Evolutionary conservation across 257 asterid species (phyloP).

Genomic region (Nicotiana undulata): DNA sequence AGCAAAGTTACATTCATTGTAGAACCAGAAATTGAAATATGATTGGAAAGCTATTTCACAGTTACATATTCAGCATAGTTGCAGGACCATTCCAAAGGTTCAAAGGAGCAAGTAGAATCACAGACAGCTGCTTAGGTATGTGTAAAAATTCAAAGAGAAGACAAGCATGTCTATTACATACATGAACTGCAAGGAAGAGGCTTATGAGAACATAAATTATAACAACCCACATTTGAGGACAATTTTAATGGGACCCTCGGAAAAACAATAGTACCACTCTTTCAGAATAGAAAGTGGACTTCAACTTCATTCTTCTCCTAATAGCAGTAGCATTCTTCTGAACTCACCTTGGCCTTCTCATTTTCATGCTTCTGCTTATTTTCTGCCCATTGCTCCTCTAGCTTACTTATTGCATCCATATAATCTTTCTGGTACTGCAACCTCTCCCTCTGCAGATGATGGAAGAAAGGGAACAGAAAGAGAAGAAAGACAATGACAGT

Average conservation of each 20-base stretch:
- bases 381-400: conserved; percentile 44
- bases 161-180: neutral
- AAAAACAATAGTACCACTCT: neutral
- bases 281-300: neutral
- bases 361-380: conserved; percentile 43
- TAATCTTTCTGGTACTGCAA: conserved; percentile 43
- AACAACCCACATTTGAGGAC: neutral
- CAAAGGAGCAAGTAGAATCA: neutral
- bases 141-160: neutral
- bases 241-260: neutral
- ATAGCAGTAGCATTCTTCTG: neutral
- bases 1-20: neutral
- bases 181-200: neutral
- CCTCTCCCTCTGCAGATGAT: conserved; percentile 48
- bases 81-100: neutral
- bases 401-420: conserved; percentile 43
- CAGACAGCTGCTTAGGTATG: neutral
- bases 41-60: neutral
- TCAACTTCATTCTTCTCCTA: neutral
- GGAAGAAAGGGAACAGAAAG: neutral
- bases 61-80: neutral
- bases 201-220: neutral
- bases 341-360: conserved; percentile 26
- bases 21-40: neutral
- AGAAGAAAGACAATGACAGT: neutral